Evolutionary conservation across 2,329 filamentous ascomycete species (phyloP), one percentile per base, ranked within the genome.

Genomic region (Aspergillus melleus): DNA sequence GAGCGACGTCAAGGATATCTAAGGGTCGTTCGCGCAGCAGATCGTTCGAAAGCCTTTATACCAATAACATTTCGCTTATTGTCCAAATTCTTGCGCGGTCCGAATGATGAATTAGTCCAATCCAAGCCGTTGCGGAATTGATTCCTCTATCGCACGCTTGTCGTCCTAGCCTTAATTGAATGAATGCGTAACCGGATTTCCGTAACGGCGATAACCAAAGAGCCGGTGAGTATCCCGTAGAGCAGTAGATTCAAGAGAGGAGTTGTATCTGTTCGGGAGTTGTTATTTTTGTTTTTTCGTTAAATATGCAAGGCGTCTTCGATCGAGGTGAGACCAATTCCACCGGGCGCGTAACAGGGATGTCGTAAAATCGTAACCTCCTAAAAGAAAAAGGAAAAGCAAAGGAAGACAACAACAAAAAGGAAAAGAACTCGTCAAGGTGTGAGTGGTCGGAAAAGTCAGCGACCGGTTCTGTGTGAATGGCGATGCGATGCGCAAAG

Each of bases 301-400:
- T 29, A 62, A 60, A 42, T 46, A 50, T 60, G 39, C 16, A 55
- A 22, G 52, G 61, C 55, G 59, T 44, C 54, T 58, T 36, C 36
- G 50, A 55, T 55, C 49, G 51, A 58, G 36, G 29, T 46, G 22
- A 47, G 46, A 29, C 26, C 30, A 24, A 24, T 49, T 63, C 32
- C 49, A 56, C 44, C 36, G 59, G 60, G 62, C 55, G 61, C 60
- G 61, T 61, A 60, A 52, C 24, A 47, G 52, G 49, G 55, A 39
- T 54, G 53, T 68, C 66, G 66, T 68, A 55, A 69, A 42, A 54
- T 67, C 66, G 66, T 68, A 64, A 66, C 56, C 58, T 60, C 36
- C 36, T 42, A 42, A 42, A 42, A 42, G 1, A 42, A 42, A 42
- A 64, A 63, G 14, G 24, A 49, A 44, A 36, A 52, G 36, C 52